Percentiles rank a stretch among this genome's conserved stretches.
Conservation (phyloP, 2,329 filamentous ascomycete species). For the Colletotrichum graminicola region DNA sequence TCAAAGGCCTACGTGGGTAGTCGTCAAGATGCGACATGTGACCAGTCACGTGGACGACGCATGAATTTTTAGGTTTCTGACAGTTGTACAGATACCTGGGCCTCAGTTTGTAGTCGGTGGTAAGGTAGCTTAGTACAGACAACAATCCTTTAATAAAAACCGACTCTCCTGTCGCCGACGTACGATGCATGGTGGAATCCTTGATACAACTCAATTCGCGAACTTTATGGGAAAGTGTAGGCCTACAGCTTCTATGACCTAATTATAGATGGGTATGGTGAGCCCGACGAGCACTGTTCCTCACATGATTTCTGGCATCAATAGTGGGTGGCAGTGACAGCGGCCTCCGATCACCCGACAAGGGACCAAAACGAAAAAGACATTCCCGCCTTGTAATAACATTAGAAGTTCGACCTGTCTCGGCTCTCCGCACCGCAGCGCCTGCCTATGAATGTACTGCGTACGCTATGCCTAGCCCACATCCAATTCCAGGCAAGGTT, state of each 20-base stretch:
- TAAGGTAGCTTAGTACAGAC: neutral
- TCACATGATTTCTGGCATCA: constrained; percentile 18
- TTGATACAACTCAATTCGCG: neutral
- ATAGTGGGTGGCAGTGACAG: neutral
- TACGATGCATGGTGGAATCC: neutral
- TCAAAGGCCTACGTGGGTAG: neutral
- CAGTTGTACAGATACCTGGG: neutral
- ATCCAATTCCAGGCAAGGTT: neutral
- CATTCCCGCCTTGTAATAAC: neutral
- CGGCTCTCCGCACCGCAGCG: neutral
- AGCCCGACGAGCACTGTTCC: constrained; percentile 8
- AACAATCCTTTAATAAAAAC: neutral
- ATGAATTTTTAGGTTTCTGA: neutral
- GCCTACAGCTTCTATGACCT: neutral
- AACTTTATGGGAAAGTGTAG: neutral
- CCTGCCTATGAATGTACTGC: neutral
- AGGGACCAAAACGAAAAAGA: neutral
- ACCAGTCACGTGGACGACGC: neutral
- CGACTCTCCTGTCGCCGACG: neutral
- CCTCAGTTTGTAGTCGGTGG: neutral
- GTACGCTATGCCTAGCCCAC: neutral
- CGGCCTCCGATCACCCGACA: constrained; percentile 1
- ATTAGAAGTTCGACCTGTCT: neutral
- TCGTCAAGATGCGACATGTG: neutral
- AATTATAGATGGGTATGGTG: constrained; percentile 8